phyloP scores from a whole-genome alignment of 2,329 filamentous ascomycete genomes.

The Myotisia sp. region DNA sequence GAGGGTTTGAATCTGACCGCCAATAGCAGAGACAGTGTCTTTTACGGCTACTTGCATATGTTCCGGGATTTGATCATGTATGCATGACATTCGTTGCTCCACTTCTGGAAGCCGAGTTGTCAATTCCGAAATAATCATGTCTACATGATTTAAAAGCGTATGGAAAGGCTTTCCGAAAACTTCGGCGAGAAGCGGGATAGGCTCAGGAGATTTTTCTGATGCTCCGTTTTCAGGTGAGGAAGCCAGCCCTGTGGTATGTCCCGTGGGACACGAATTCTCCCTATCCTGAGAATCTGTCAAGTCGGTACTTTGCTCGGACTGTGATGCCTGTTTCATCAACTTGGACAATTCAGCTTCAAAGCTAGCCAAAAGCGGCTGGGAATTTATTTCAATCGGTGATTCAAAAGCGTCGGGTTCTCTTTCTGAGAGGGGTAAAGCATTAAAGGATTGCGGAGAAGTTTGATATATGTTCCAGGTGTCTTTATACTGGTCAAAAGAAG shows the following conservation, averaged over 20 bases:
- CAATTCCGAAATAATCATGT: constrained; percentile 24
- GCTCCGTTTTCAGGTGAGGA: background rate
- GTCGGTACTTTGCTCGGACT: background rate
- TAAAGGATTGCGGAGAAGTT: background rate
- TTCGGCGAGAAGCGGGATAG: constrained; percentile 16
- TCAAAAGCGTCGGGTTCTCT: constrained; percentile 12
- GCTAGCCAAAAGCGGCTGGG: constrained; percentile 23
- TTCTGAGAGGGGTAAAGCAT: constrained; percentile 2
- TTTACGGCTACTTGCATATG: constrained; percentile 25
- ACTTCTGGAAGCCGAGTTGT: constrained; percentile 24
- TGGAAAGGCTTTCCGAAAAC: constrained; percentile 23
- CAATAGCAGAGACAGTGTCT: constrained; percentile 23
- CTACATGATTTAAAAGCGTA: constrained; percentile 22
- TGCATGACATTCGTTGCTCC: constrained; percentile 24
- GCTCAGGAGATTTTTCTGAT: constrained; percentile 2
- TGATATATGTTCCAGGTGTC: constrained; percentile 7
- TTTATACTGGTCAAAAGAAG: too few relatives aligned
- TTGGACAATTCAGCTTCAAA: constrained; percentile 29
- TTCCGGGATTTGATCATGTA: constrained; percentile 22
- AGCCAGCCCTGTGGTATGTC: background rate
- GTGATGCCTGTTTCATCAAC: constrained; percentile 15
- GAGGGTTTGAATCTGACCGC: constrained; percentile 24
- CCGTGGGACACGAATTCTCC: background rate
- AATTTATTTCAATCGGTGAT: constrained; percentile 13
- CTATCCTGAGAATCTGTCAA: constrained; percentile 6